Evolutionary conservation across 2,329 filamentous ascomycete genomes (phyloP), one percentile per base, ranked within the genome.

Genomic region (Calonectria multiphialidica): DNA sequence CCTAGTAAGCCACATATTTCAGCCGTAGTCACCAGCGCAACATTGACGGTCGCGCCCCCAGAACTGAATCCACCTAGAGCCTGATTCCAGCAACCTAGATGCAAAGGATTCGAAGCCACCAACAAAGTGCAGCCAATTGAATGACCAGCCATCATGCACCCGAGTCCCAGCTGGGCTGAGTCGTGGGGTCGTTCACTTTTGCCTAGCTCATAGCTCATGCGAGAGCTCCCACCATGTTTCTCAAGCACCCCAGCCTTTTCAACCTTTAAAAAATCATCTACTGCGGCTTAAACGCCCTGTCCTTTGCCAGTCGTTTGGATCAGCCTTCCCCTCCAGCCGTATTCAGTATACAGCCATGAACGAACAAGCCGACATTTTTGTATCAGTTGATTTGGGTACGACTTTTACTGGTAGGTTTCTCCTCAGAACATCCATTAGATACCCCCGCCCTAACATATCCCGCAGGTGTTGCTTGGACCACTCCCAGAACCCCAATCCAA

Each of bases 311-410:
- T 40, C 7, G 33, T 59, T 59, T 7, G 9, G 35, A 23, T 25
- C 35, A 5, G 5, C 33, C 9, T 9, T 59, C 21, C 2, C 15
- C 35, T 15, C 13, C 53, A n/a, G 21, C 6, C 10, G 12, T 40
- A 3, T 25, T 47, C 12, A 2, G 33, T 9, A 25, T 12, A 30
- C 44, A 57, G 33, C 35, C 12, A 79, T 79, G 77, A 72, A 70
- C 16, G 65, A 73, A 13, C 71, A 75, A 47, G 83, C 85, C 37
- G 84, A 86, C 67, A 78, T 87, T 15, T 77, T 85, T 12, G 83
- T 87, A 23, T 83, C 86, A 13, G 77, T 88, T 18, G 86, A 87
- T 70, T 75, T 87, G 18, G 86, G 86, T 35, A 87, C 85, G 23
- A 87, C 86, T 21, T 88, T 84, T 57, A 87, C 86, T 67, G 86